A percentile compares a stretch with the other conserved stretches of the same genome.
phyloP scores from a whole-genome alignment of 2,329 filamentous ascomycete species.

The Metarhizium anisopliae region DNA sequence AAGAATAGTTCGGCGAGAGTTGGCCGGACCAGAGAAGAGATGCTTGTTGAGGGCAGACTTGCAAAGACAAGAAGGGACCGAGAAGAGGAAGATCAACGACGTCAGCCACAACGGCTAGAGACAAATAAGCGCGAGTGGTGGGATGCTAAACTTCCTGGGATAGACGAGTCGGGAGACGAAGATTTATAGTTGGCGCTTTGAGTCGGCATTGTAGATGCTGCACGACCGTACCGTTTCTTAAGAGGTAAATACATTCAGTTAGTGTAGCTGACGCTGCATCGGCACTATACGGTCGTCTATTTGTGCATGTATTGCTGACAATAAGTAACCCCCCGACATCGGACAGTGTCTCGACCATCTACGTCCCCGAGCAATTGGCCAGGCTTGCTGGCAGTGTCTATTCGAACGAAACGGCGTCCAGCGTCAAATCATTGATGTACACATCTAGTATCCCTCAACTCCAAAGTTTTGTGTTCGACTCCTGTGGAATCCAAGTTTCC shows the following conservation, averaged over 20 bases:
- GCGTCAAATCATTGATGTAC: background rate
- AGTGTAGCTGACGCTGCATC: background rate
- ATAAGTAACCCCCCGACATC: background rate
- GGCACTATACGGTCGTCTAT: background rate
- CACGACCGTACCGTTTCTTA: background rate
- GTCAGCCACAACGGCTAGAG: constrained; percentile 11
- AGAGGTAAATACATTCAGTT: background rate
- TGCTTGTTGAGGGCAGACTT: constrained; percentile 38
- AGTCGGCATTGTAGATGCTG: background rate
- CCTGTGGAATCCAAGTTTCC: background rate
- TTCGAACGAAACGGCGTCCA: background rate
- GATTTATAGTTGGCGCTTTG: background rate
- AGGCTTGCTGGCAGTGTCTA: background rate
- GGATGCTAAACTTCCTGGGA: constrained; percentile 14
- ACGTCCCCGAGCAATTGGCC: background rate
- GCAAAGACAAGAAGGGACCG: constrained; percentile 39
- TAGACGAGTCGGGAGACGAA: constrained; percentile 4
- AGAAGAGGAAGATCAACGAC: constrained; percentile 31
- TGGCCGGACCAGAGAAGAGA: constrained; percentile 43
- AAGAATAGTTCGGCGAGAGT: constrained; percentile 13
- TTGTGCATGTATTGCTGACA: background rate
- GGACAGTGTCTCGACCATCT: background rate
- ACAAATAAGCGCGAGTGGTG: constrained; percentile 19
- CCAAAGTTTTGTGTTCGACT: background rate
- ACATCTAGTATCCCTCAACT: background rate